These are phyloP conservation scores for Mortierella sp. DNA, from an alignment of 371 early-diverging fungal species.

Conservation along the genomic window DNA sequence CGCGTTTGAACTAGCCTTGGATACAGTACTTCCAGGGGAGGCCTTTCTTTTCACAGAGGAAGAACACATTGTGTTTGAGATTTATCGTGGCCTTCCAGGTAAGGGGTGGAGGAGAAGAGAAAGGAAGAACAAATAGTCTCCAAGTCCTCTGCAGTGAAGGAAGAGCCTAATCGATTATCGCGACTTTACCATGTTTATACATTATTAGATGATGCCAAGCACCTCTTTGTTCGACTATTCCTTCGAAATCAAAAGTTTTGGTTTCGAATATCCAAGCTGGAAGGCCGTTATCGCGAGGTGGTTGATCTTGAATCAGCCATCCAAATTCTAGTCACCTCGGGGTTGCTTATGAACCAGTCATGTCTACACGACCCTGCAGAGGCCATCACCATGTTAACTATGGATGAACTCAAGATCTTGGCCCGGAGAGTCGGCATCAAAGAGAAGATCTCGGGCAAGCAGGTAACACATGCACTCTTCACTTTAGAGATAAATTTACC, in stretches of 20 bases:
- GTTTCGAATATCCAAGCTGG: slow-evolving; percentile 56
- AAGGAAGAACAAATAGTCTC: too few relatives aligned
- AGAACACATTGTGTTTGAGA: slow-evolving; percentile 56
- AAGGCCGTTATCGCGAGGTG: slow-evolving; percentile 44
- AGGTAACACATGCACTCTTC: slow-evolving; percentile 12
- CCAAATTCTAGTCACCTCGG: slow-evolving; percentile 16
- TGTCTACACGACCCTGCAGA: slow-evolving; percentile 23
- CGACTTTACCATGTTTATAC: too few relatives aligned
- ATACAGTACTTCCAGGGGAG: slow-evolving; percentile 66
- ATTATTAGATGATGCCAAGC: slow-evolving; percentile 58
- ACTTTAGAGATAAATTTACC: too few relatives aligned
- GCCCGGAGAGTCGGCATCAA: slow-evolving; percentile 26
- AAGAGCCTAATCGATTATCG: too few relatives aligned
- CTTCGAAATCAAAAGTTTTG: slow-evolving; percentile 70
- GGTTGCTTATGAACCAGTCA: slow-evolving; percentile 28
- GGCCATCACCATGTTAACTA: slow-evolving; percentile 27
- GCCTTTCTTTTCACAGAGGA: slow-evolving; percentile 60
- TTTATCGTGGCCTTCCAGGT: slow-evolving; percentile 58
- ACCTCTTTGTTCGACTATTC: slow-evolving; percentile 72
- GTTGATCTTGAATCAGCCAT: slow-evolving; percentile 23
- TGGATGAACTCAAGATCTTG: slow-evolving; percentile 46
- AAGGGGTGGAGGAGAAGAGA: slow-evolving; percentile 30
- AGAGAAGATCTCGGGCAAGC: slow-evolving; percentile 39
- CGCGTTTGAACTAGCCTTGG: slow-evolving; percentile 63
- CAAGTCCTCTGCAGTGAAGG: too few relatives aligned